Conservation (phyloP, 1,284 basidiomycete species). For the Microstroma glucosiphilum region DNA sequence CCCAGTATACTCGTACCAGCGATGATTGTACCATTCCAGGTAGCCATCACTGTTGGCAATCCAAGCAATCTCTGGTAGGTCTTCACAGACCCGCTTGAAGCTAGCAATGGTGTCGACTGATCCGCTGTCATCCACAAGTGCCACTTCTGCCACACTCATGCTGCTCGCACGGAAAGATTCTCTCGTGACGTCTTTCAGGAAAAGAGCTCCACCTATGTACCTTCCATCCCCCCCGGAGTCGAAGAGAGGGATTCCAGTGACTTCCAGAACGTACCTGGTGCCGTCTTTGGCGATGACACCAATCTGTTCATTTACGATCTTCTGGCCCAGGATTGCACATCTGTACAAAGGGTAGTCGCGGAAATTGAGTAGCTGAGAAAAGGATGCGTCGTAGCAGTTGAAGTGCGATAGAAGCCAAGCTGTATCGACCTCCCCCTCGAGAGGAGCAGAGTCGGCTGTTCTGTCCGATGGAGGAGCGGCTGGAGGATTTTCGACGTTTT, state of each 20-base stretch:
- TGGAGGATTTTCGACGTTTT: not conserved
- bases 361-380: conserved; percentile 27
- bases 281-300: conserved; percentile 24
- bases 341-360: conserved; percentile 38
- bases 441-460: conserved; percentile 33
- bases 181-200: not conserved
- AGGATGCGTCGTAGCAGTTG: conserved; percentile 35
- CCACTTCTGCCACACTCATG: not conserved
- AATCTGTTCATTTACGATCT: conserved; percentile 22
- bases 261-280: conserved; percentile 22
- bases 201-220: conserved; percentile 29
- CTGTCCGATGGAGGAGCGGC: conserved; percentile 18
- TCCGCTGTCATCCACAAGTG: too few species aligned
- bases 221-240: conserved; percentile 31
- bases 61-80: conserved; percentile 3
- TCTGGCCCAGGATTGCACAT: conserved; percentile 32
- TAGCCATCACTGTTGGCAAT: conserved; percentile 21
- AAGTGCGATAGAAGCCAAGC: conserved; percentile 18
- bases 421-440: conserved; percentile 14
- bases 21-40: conserved; percentile 22
- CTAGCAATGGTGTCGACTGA: not conserved
- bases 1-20: conserved; percentile 50
- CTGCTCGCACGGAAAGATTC: not conserved
- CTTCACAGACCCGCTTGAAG: not conserved
- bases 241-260: conserved; percentile 34